Base-by-base conservation (phyloP, 1,139 yeast species). In the Debaryomycetaceae sp. region DNA sequence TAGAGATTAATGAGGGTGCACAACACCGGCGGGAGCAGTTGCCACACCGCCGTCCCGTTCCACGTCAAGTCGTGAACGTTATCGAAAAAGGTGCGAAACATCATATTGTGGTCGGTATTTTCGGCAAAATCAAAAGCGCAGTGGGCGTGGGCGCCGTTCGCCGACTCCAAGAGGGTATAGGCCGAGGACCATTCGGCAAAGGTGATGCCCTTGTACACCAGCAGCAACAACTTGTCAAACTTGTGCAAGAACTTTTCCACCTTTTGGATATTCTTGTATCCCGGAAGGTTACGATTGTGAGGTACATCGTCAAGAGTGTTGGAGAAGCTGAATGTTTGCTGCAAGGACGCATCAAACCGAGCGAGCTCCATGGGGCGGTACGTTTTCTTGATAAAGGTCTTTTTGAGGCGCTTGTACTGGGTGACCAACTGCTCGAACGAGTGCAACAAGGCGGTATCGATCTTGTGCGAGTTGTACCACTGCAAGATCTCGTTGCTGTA, bases 131-230 rank as follows among this genome's bases (percentile, higher is more conserved):
- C 61, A 48, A 75, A 80, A 29, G 69, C 68, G 48, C 79, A 77
- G 32, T 85, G 58, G 3, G 78, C 69, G 14, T 72, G 58, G 28
- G 49, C 52, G 29, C 59, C 67, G 37, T 48, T 72, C 35, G 81
- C 77, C 25, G 71, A 58, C 47, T 87, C 96, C 31, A 90, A 54
- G 2, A 77, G 57, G 45, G 85, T 92, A 47, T 72, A 81, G 5
- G 77, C 68, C 33, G 68, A 68, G 36, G 85, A 63, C 96, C 97
- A 90, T 45, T 87, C 95, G 35, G 70, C 73, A 13, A 76, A 51
- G 21, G 73, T 65, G 16, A 82, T 70, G 15, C 76, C 68, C 20
- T 60, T 62, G 44, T 80, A 76, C 27, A 79, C 65, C 4, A 71
- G 69, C 1, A 73, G 62, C 25, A 81, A 67, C 7, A 83, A 58